Conservation (phyloP, 805 yeast genomes). For the Naumovozyma dairenensis region DNA sequence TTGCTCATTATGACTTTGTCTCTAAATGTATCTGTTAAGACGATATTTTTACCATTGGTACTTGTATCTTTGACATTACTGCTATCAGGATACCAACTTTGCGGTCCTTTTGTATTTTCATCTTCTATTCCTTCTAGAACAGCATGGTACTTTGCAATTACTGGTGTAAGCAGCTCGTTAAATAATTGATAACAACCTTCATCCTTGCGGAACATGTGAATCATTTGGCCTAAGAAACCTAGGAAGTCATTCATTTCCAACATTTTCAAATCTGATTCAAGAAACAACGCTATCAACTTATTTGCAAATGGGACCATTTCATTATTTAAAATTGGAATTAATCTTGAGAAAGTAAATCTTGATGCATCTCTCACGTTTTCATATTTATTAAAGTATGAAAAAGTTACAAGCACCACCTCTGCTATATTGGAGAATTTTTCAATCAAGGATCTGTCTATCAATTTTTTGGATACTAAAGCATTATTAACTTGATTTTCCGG, state of each 20-base stretch:
- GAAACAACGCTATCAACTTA: constrained; percentile 58
- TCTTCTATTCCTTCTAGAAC: constrained; percentile 37
- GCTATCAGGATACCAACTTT: constrained; percentile 4
- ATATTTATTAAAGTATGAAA: constrained; percentile 59
- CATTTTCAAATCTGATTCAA: constrained; percentile 45
- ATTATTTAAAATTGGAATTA: constrained; percentile 62
- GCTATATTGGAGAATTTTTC: constrained; percentile 58
- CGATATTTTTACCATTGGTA: constrained; percentile 17
- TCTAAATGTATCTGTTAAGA: constrained; percentile 52
- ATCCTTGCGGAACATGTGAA: constrained; percentile 63
- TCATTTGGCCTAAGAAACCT: constrained; percentile 78
- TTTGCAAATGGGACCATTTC: constrained; percentile 46
- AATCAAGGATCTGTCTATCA: constrained; percentile 26
- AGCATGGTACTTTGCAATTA: constrained; percentile 51
- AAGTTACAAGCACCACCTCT: constrained; percentile 72
- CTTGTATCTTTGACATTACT: neutral
- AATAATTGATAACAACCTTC: constrained; percentile 63
- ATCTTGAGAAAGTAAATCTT: constrained; percentile 77
- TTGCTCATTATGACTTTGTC: constrained; percentile 60
- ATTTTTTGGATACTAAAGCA: constrained; percentile 22
- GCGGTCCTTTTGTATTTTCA: constrained; percentile 24
- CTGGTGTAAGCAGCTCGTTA: constrained; percentile 65
- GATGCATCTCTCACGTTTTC: constrained; percentile 76
- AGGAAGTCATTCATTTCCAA: constrained; percentile 72
- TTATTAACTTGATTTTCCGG: constrained; percentile 33